Evolutionary conservation across 2,329 filamentous ascomycete genomes (phyloP).

Genomic region (Ilyonectria destructans): DNA sequence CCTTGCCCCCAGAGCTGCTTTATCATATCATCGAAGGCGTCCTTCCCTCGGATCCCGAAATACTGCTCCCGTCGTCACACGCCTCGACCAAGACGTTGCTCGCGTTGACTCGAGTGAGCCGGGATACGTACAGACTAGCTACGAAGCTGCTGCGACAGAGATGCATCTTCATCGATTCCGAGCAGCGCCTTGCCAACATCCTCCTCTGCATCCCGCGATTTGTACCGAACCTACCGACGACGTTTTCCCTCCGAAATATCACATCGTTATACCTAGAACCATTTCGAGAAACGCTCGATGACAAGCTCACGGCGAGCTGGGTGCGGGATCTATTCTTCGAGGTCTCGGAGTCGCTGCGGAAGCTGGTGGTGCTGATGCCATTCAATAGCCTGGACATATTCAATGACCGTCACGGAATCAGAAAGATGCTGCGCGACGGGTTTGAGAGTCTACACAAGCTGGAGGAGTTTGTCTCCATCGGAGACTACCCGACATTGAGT

Average conservation of each 20-base stretch:
- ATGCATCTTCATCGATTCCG: slow-evolving; percentile 63
- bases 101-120: slow-evolving; percentile 61
- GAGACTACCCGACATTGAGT: slow-evolving; percentile 62
- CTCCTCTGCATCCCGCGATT: slow-evolving; percentile 54
- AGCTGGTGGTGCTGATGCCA: slow-evolving; percentile 66
- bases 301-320: slow-evolving; percentile 59
- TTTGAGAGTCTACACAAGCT: slow-evolving; percentile 61
- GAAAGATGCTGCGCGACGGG: slow-evolving; percentile 61
- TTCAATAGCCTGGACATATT: slow-evolving; percentile 60
- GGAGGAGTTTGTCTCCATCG: slow-evolving; percentile 65
- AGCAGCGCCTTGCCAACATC: slow-evolving; percentile 53
- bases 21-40: slow-evolving; percentile 56
- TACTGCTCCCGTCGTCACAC: slow-evolving; percentile 57
- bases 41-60: slow-evolving; percentile 50
- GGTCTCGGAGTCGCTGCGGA: slow-evolving; percentile 58
- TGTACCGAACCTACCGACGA: slow-evolving; percentile 50
- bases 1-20: slow-evolving; percentile 55
- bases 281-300: slow-evolving; percentile 56
- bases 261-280: slow-evolving; percentile 61
- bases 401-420: slow-evolving; percentile 60
- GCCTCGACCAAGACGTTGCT: slow-evolving; percentile 61
- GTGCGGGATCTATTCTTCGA: slow-evolving; percentile 61
- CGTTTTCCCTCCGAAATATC: slow-evolving; percentile 53
- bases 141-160: slow-evolving; percentile 61
- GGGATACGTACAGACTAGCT: slow-evolving; percentile 59